A percentile compares a stretch with the other conserved stretches of the same genome.
These are phyloP conservation scores for Avena atlantica DNA, from an alignment of 176 grass and related monocot species.

Conservation along the genomic window DNA sequence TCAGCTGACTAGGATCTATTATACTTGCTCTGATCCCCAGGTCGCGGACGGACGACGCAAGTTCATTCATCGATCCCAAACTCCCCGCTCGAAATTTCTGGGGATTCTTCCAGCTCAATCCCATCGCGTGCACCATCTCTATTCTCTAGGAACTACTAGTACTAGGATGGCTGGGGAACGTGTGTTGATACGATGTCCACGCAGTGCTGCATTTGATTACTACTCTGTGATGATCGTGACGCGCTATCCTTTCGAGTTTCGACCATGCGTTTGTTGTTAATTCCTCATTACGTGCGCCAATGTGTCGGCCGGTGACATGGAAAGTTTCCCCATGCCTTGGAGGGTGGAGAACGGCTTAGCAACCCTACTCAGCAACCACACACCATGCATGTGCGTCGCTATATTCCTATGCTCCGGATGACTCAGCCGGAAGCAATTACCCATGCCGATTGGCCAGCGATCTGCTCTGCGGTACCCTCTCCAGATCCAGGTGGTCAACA, in stretches of 20 bases:
- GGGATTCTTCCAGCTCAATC: background rate
- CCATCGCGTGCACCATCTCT: background rate
- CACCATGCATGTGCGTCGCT: constrained; percentile 43
- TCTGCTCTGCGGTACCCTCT: background rate
- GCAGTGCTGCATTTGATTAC: background rate
- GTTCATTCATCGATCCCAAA: background rate
- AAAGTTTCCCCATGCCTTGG: background rate
- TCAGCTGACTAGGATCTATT: too few species aligned
- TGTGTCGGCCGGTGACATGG: constrained; percentile 25
- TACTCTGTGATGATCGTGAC: background rate
- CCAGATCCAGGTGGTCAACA: constrained; percentile 42
- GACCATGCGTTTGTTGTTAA: background rate
- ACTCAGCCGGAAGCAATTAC: constrained; percentile 31
- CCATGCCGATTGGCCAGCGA: background rate
- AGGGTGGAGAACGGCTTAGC: background rate
- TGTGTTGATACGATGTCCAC: background rate
- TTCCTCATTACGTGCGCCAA: background rate
- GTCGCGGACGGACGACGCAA: too few species aligned
- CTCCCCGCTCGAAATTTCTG: background rate
- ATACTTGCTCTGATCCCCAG: too few species aligned
- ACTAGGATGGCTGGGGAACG: background rate
- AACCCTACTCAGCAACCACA: constrained; percentile 5
- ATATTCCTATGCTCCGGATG: constrained; percentile 24
- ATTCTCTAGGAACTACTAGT: background rate
- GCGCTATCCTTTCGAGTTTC: background rate